phyloP scores from a whole-genome alignment of 2,329 filamentous ascomycete species.

The Calonectria hawksworthii region DNA sequence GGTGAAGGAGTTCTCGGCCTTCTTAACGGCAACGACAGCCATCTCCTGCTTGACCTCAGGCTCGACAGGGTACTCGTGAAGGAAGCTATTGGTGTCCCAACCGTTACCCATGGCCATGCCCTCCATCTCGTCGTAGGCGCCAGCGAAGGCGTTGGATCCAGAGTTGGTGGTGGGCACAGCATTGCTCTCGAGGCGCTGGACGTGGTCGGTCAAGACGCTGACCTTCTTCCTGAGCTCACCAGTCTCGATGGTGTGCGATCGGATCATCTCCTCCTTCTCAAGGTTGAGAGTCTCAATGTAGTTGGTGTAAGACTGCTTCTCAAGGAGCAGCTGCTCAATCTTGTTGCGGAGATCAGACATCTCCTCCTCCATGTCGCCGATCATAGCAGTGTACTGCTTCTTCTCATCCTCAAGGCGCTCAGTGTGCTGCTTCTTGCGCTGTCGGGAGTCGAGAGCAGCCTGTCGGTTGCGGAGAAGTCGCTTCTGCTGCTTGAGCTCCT shows the following conservation, averaged over 20 bases:
- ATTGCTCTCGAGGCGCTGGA: conserved; percentile 76
- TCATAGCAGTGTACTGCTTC: conserved; percentile 85
- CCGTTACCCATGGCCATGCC: conserved; percentile 83
- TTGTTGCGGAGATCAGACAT: conserved; percentile 77
- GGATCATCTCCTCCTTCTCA: conserved; percentile 94
- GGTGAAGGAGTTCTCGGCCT: conserved; percentile 56
- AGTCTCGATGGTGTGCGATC: conserved; percentile 89
- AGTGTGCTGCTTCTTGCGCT: conserved; percentile 98
- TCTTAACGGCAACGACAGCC: conserved; percentile 68
- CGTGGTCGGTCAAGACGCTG: conserved; percentile 81
- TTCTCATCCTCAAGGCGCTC: conserved; percentile 97
- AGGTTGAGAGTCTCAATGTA: conserved; percentile 82
- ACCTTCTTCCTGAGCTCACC: conserved; percentile 94
- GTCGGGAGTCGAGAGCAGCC: conserved; percentile 95
- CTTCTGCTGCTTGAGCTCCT: conserved; percentile 99
- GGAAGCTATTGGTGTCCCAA: conserved; percentile 84
- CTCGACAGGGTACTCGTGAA: conserved; percentile 78
- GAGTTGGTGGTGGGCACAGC: conserved; percentile 55
- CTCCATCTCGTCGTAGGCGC: conserved; percentile 86
- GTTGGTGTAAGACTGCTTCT: conserved; percentile 81
- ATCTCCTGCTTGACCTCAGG: conserved; percentile 72
- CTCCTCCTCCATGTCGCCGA: conserved; percentile 84
- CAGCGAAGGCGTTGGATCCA: conserved; percentile 74
- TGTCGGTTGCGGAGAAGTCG: conserved; percentile 94
- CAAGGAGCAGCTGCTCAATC: conserved; percentile 78